phyloP scores from a whole-genome alignment of 1,139 yeast species.

The Debaryomyces psychrophilus region DNA sequence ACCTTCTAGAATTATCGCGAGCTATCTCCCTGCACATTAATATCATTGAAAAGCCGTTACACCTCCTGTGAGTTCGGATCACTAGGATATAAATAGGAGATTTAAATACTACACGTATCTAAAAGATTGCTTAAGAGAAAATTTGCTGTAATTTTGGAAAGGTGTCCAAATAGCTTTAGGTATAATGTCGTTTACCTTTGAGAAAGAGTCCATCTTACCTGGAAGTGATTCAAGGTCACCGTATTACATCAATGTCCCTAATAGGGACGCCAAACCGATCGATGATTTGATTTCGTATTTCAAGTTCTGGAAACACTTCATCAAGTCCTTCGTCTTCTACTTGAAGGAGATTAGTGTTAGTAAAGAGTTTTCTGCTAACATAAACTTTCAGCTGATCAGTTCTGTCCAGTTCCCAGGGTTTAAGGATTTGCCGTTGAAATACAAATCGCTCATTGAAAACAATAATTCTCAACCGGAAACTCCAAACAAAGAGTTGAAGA shows the following conservation, averaged over 20 bases:
- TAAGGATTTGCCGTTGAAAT: slow-evolving; percentile 35
- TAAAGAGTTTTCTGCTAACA: slow-evolving; percentile 68
- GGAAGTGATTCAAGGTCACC: slow-evolving; percentile 42
- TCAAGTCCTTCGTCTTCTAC: slow-evolving; percentile 63
- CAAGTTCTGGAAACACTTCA: slow-evolving; percentile 69
- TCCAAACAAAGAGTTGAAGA: slow-evolving; percentile 29
- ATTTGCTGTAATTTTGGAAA: background rate
- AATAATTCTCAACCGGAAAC: slow-evolving; percentile 30
- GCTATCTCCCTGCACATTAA: background rate
- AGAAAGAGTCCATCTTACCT: slow-evolving; percentile 40
- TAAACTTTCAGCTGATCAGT: slow-evolving; percentile 63
- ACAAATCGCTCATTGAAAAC: slow-evolving; percentile 15
- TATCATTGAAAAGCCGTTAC: background rate
- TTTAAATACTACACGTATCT: background rate
- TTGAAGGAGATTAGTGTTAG: slow-evolving; percentile 64
- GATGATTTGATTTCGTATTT: slow-evolving; percentile 59
- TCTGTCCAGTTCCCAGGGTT: slow-evolving; percentile 61
- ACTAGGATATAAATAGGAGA: background rate
- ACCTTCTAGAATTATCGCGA: slow-evolving; percentile 1
- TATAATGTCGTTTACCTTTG: slow-evolving; percentile 17
- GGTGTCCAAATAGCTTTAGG: background rate
- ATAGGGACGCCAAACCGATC: slow-evolving; percentile 47
- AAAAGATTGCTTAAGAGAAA: background rate
- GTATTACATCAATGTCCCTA: slow-evolving; percentile 43
- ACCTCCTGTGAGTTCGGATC: slow-evolving; percentile 3